A percentile compares a stretch with the other conserved stretches of the same genome.
These are phyloP conservation scores for Aspergillus sclerotioniger DNA, from an alignment of 495 filamentous ascomycete species.

Conservation along the genomic window DNA sequence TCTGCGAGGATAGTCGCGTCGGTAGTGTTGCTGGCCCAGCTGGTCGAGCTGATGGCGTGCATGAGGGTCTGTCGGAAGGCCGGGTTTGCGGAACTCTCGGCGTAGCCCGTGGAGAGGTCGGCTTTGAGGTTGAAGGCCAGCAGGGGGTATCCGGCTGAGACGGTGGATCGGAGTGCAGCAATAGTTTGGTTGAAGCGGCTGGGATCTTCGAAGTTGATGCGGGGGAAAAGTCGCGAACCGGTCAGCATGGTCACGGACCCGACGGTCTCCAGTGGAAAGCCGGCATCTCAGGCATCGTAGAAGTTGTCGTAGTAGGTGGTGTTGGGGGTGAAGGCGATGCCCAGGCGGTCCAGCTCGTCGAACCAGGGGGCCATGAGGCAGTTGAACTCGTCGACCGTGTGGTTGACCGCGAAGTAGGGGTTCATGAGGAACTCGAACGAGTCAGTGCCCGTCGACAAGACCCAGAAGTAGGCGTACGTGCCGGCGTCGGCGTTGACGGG, in stretches of 20 bases:
- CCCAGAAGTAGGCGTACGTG: conserved; percentile 53
- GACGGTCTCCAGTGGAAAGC: conserved; percentile 48
- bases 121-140: conserved; percentile 52
- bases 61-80: conserved; percentile 54
- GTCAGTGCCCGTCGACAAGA: conserved; percentile 17
- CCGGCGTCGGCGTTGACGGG: conserved; percentile 48
- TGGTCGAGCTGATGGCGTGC: conserved; percentile 48
- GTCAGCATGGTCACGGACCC: conserved; percentile 35
- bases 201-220: conserved; percentile 40
- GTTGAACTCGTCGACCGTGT: conserved; percentile 45
- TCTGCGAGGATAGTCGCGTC: conserved; percentile 19
- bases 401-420: conserved; percentile 51
- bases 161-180: conserved; percentile 41
- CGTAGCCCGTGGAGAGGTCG: conserved; percentile 24
- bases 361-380: conserved; percentile 47
- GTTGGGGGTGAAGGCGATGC: conserved; percentile 40
- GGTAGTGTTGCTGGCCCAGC: conserved; percentile 21
- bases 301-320: conserved; percentile 51
- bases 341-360: conserved; percentile 29
- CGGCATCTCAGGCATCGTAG: conserved; percentile 44
- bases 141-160: conserved; percentile 40
- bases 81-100: conserved; percentile 49
- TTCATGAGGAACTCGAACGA: conserved; percentile 37
- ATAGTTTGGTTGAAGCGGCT: conserved; percentile 42
- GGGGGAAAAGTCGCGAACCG: conserved; percentile 53